Base-by-base conservation (phyloP, 2,329 filamentous ascomycete species). In the Bipolaris cookei region DNA sequence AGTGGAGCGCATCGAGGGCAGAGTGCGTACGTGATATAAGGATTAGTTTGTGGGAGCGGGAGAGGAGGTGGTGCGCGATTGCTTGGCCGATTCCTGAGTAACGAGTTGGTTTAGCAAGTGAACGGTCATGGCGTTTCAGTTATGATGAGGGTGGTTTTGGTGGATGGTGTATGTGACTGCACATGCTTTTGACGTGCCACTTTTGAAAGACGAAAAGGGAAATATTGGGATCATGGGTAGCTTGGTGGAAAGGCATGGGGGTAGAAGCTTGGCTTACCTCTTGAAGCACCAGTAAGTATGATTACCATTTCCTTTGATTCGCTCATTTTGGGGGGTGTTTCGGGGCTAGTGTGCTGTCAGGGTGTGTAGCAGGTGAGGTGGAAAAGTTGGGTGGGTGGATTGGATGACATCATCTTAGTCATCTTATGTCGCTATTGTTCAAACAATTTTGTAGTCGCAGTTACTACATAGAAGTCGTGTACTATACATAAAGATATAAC, bases 11-110 rank as follows among this genome's bases (percentile, higher is more conserved):
- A 63, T 84, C 79, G 43, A 90, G 81, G 30, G 86, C 81, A 21
- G 80, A 77, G 54, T 79, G 71, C 64, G 80, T 85, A 58, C 87
- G 84, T 5, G 87, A 83, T 4, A 85, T 74, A 30, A 86, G 78
- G 54, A 89, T 79, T 49, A 89, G 75, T 58, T 86, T 86, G 77
- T 85, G 81, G 21, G 77, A 71, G 44, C 77, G 74, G 1, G 78
- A 70, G 64, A 90, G 83, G 42, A 90, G 82, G 72, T 84, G 82
- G 64, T 86, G 82, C 3, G 85, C 80, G 37, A 86, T 82, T 37
- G 86, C 82, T 39, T 84, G 82, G 58, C 87, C 87, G 66, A 90
- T 87, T 23, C 85, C 85, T 84, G n/a, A n/a, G n/a, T n/a, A n/a
- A 57, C n/a, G 4, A 7, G 2, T n/a, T n/a, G n/a, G n/a, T 21